These are phyloP conservation scores for Geum urbanum DNA, from an alignment of 306 rosid species.

Conservation along the genomic window DNA sequence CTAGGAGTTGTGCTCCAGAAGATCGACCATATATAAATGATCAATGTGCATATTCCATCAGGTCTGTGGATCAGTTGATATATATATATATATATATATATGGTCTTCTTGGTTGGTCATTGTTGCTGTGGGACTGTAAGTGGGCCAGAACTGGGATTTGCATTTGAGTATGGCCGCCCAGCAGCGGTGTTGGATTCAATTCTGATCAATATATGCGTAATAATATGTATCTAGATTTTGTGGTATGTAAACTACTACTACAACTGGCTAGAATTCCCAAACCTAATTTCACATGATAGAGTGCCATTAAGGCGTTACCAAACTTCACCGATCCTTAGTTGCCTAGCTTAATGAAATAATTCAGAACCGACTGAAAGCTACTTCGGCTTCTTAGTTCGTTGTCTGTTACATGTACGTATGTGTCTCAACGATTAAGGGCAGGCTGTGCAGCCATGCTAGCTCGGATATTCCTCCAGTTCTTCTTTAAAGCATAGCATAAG, in stretches of 20 bases:
- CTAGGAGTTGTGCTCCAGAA: neutral
- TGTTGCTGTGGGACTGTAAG: slow-evolving; percentile 1
- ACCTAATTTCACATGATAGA: slow-evolving; percentile 1
- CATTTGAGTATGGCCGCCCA: neutral
- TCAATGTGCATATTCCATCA: neutral
- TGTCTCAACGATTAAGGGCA: too few species aligned
- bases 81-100: too few species aligned
- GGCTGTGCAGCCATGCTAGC: neutral
- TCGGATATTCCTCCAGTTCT: neutral
- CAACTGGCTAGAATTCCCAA: neutral
- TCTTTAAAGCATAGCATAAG: neutral
- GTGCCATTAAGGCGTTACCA: slow-evolving; percentile 37
- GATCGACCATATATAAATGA: neutral
- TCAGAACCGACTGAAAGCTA: neutral
- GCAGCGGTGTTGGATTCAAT: neutral
- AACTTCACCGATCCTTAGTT: slow-evolving; percentile 35
- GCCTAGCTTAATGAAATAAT: neutral
- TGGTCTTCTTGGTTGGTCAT: neutral
- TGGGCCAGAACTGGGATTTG: neutral
- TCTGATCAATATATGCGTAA: neutral
- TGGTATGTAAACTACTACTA: neutral
- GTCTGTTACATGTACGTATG: neutral
- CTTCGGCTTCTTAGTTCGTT: neutral
- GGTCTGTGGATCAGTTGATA: too few species aligned
- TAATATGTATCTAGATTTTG: too few species aligned